A percentile compares a stretch with the other conserved stretches of the same genome.
Evolutionary conservation across 176 grass and related monocot genomes (phyloP).

Genomic region (Musa beccarii): DNA sequence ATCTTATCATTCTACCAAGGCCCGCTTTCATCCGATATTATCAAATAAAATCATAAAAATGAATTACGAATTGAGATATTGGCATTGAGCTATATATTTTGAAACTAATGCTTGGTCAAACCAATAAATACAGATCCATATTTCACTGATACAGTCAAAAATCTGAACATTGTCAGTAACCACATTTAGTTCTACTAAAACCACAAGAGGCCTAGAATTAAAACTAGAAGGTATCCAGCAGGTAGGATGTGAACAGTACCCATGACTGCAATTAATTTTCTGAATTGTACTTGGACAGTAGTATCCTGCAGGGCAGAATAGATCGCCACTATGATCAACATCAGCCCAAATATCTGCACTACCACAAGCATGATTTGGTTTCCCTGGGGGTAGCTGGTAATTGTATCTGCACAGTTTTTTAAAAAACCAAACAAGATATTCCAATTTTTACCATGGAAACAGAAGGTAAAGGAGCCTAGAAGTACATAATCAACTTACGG

Average conservation of each 20-base stretch:
- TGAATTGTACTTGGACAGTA: conserved; percentile 58
- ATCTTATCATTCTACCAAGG: too few species aligned
- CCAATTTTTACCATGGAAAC: conserved; percentile 10
- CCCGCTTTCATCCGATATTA: too few species aligned
- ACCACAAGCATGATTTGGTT: conserved; percentile 29
- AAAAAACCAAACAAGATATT: conserved; percentile 8
- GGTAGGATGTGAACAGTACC: conserved; percentile 25
- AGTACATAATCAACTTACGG: conserved; percentile 42
- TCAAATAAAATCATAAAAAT: too few species aligned
- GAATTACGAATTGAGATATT: too few species aligned
- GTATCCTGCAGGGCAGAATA: conserved; percentile 62
- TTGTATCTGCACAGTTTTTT: conserved; percentile 38
- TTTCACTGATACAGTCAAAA: too few species aligned
- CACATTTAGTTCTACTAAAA: not conserved
- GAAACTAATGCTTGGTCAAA: too few species aligned
- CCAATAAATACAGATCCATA: too few species aligned
- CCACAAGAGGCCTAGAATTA: not conserved
- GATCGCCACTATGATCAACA: conserved; percentile 39
- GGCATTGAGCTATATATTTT: too few species aligned
- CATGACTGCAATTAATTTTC: conserved; percentile 44
- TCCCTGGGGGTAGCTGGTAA: conserved; percentile 58
- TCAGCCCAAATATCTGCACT: conserved; percentile 63
- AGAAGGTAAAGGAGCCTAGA: not conserved
- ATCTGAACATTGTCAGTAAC: not conserved
- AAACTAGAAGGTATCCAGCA: not conserved